Conservation (phyloP, 2,329 filamentous ascomycete species). For the Colletotrichum horii region DNA sequence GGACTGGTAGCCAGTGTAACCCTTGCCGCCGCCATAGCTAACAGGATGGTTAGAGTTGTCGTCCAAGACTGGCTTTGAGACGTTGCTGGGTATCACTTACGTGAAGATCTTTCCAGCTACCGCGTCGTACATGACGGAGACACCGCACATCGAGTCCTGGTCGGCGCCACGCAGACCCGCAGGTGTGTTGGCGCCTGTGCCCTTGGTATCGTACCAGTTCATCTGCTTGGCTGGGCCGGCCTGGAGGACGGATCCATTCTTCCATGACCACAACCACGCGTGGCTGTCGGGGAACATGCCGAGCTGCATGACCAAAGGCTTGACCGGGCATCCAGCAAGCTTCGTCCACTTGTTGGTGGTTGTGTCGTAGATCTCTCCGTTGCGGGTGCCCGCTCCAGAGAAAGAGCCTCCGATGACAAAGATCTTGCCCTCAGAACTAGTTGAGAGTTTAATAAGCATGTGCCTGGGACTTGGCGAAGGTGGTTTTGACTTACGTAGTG, state of each 20-base stretch:
- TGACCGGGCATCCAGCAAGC: slow-evolving; percentile 45
- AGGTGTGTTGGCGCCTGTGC: slow-evolving; percentile 39
- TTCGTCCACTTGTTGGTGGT: slow-evolving; percentile 49
- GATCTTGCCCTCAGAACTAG: slow-evolving; percentile 53
- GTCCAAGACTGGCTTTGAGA: not conserved
- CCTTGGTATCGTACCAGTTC: slow-evolving; percentile 60
- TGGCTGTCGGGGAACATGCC: slow-evolving; percentile 47
- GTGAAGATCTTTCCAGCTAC: slow-evolving; percentile 61
- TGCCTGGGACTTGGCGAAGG: accelerated
- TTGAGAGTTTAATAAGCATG: not conserved
- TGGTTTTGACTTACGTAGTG: slow-evolving; percentile 28
- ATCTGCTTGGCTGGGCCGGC: slow-evolving; percentile 57
- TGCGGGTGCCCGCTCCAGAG: slow-evolving; percentile 53
- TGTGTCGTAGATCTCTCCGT: slow-evolving; percentile 59
- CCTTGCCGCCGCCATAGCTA: slow-evolving; percentile 48
- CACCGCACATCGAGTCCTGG: slow-evolving; percentile 58
- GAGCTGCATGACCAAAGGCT: slow-evolving; percentile 57
- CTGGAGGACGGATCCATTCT: slow-evolving; percentile 56
- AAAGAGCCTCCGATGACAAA: slow-evolving; percentile 63
- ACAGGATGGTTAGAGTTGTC: not conserved
- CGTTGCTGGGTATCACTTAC: not conserved
- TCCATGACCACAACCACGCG: slow-evolving; percentile 38
- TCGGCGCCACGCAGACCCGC: slow-evolving; percentile 51
- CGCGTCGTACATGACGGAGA: slow-evolving; percentile 64
- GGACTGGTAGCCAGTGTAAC: slow-evolving; percentile 46